Conservation (phyloP, 352 stramenopile species). For the Pythium dissotocum region DNA sequence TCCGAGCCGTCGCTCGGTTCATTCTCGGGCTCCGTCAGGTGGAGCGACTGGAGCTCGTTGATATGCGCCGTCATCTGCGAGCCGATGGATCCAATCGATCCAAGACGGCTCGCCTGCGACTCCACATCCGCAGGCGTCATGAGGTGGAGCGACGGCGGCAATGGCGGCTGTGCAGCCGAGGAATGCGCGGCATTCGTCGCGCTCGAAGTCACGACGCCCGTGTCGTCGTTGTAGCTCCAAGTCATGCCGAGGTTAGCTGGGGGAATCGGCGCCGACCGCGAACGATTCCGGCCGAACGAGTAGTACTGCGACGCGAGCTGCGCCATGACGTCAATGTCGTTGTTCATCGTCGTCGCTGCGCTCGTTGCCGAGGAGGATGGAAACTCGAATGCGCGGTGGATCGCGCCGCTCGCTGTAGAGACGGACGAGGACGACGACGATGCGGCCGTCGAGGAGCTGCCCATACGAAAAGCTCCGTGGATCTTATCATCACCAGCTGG, state of each 20-base stretch:
- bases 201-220: conserved; percentile 22
- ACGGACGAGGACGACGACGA: conserved; percentile 17
- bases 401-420: conserved; percentile 20
- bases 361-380: conserved; percentile 24
- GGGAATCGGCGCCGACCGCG: conserved; percentile 68
- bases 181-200: not conserved
- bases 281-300: conserved; percentile 65
- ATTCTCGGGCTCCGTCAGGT: conserved; percentile 57
- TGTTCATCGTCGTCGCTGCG: conserved; percentile 26
- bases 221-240: conserved; percentile 62
- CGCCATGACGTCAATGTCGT: conserved; percentile 80
- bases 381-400: conserved; percentile 22
- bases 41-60: conserved; percentile 47
- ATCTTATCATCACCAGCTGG: conserved; percentile 35
- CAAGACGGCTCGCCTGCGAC: conserved; percentile 3
- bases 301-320: conserved; percentile 85
- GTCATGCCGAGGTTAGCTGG: conserved; percentile 50
- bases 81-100: conserved; percentile 50
- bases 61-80: conserved; percentile 47
- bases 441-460: conserved; percentile 10
- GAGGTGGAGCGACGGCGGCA: conserved; percentile 52
- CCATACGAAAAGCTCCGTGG: conserved; percentile 23
- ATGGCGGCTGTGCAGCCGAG: conserved; percentile 34
- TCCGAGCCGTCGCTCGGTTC: conserved; percentile 38
- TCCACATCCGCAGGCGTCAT: conserved; percentile 42